Base-by-base conservation (phyloP, 805 yeast species). In the Cyberlindnera nakhonratchasimensis region DNA sequence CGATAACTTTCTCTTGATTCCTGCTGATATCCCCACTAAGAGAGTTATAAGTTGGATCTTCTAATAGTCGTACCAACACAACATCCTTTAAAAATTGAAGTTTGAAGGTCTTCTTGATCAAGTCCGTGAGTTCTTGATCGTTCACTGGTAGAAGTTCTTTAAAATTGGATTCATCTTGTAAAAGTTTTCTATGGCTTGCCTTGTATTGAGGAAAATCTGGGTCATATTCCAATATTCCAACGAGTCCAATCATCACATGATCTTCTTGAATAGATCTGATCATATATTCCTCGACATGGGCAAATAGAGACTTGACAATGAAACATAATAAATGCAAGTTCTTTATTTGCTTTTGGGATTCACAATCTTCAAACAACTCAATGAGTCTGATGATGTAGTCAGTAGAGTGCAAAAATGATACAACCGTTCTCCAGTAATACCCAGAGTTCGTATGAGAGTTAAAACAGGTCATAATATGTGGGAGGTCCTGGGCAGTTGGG, bases 141-240 rank as follows among this genome's bases (percentile, higher is more conserved):
- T 72, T 65, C 11, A 82, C 67, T 1, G 89, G 88, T 13, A 86
- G 65, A 4, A 89, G 85, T 51, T 83, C 82, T 59, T 82, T 83
- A 64, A 86, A 83, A 30, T 71, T 70, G 6, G 81, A 64, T 34
- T 78, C 77, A 47, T 79, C 73, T 4, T 59, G 56, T 24, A 88
- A 60, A 55, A 76, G 83, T 18, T 77, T 77, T 39, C 96, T 68
- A 64, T 86, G 87, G 52, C 86, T 83, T 4, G 96, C 87, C 61
- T 87, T 89, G 50, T 73, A 72, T 12, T 71, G 71, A 1, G 96
- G 96, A 54, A 75, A 87, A 43, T 86, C 95, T 0, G 93, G 85
- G 60, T 93, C 97, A 61, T 88, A 84, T 61, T 93, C 99, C 35
- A 91, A 64, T 11, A 88, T 83, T 1, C 96, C 96, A 11, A 82